A percentile compares a stretch with the other conserved stretches of the same genome.
phyloP scores from a whole-genome alignment of 2,329 filamentous ascomycete species.

The Didymella pomorum region DNA sequence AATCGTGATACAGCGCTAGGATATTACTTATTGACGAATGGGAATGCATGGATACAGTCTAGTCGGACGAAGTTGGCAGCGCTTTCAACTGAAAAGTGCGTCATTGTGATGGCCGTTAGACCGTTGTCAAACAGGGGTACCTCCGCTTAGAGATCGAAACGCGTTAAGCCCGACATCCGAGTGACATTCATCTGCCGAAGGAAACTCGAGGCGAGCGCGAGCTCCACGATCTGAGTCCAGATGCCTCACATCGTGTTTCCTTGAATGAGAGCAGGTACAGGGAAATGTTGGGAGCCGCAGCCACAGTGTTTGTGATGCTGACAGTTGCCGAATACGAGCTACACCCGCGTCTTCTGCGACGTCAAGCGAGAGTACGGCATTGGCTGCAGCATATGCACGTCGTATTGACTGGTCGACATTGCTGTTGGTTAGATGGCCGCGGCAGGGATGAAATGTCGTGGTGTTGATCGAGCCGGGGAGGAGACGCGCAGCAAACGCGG shows the following conservation, averaged over 20 bases:
- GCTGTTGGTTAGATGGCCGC: neutral
- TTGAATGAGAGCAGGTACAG: neutral
- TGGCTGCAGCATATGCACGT: neutral
- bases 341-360: neutral
- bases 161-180: constrained; percentile 5
- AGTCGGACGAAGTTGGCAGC: constrained; percentile 3
- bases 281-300: neutral
- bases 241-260: neutral
- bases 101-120: constrained; percentile 19
- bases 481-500: constrained; percentile 6
- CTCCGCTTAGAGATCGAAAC: constrained; percentile 6
- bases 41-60: neutral
- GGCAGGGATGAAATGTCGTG: constrained; percentile 3
- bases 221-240: neutral
- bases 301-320: constrained; percentile 1
- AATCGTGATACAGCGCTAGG: neutral
- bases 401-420: neutral
- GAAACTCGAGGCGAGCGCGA: constrained; percentile 1
- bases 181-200: constrained; percentile 7
- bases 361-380: neutral
- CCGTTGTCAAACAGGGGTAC: constrained; percentile 9
- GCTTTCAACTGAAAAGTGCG: neutral
- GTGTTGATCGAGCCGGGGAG: constrained; percentile 11
- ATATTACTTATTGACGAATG: constrained; percentile 1
- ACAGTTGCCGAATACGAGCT: neutral